Evolutionary conservation across 208 protist genomes (phyloP).

Genomic region (Acanthamoeba healyi): DNA sequence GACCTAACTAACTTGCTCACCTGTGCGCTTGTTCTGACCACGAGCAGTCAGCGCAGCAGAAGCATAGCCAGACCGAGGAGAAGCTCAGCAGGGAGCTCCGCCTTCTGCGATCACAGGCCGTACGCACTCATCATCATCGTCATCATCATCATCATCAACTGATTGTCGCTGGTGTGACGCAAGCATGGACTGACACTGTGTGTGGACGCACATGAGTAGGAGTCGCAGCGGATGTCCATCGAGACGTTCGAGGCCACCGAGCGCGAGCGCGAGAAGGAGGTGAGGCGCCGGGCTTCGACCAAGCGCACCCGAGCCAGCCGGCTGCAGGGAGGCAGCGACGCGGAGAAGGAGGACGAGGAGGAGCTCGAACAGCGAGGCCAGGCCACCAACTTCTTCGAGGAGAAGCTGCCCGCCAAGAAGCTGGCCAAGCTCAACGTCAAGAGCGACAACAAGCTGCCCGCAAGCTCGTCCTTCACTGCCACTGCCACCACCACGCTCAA

Average conservation of each 20-base stretch:
- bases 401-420: conserved; percentile 39
- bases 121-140: not conserved
- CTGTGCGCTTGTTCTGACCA: not conserved
- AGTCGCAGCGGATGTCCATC: conserved; percentile 26
- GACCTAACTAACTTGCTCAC: no score
- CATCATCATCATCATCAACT: not conserved
- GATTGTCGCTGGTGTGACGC: not conserved
- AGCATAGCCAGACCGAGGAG: not conserved
- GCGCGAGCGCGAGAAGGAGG: conserved; percentile 32
- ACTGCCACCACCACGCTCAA: not conserved
- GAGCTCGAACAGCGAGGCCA: not conserved
- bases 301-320: not conserved
- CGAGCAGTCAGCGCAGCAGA: not conserved
- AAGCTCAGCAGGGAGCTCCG: not conserved
- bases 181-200: not conserved
- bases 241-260: conserved; percentile 16
- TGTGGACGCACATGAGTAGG: not conserved
- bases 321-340: not conserved
- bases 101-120: not conserved
- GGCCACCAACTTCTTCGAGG: not conserved
- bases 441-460: not conserved
- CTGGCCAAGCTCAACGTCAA: not conserved
- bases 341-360: not conserved
- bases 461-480: not conserved
- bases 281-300: not conserved